A percentile compares a stretch with the other conserved stretches of the same genome.
Conservation (phyloP, 225 moss, liverwort and hornwort species). For the Takakia lepidozioides region DNA sequence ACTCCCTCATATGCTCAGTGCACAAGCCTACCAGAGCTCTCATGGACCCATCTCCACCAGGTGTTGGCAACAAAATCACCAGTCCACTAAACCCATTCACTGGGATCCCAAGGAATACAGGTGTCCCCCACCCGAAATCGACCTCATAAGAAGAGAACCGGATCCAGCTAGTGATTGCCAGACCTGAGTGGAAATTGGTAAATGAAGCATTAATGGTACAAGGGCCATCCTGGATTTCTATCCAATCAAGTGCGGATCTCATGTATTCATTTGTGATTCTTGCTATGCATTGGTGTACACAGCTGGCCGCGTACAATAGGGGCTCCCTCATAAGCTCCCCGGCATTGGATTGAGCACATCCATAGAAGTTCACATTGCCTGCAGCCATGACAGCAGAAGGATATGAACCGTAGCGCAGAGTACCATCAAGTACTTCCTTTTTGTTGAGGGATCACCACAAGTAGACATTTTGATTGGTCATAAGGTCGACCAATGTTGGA, state of each 20-base stretch:
- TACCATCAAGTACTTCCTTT: no score
- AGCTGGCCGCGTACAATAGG: slow-evolving; percentile 14
- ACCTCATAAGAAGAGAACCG: slow-evolving; percentile 25
- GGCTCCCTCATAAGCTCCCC: slow-evolving; percentile 30
- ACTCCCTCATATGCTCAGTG: slow-evolving; percentile 12
- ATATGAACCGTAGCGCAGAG: no score
- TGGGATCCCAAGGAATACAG: slow-evolving; percentile 28
- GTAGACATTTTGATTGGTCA: no score
- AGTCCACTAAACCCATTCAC: slow-evolving; percentile 24
- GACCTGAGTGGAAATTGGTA: slow-evolving; percentile 17
- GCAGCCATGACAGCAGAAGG: no score
- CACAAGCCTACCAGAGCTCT: slow-evolving; percentile 32
- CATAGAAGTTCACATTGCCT: slow-evolving; percentile 63
- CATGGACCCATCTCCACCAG: slow-evolving; percentile 6
- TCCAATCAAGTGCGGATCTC: slow-evolving; percentile 46
- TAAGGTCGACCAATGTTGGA: no score
- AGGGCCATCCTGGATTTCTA: slow-evolving; percentile 22
- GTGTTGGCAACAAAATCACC: slow-evolving; percentile 32
- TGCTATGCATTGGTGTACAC: slow-evolving; percentile 22
- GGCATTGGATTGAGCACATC: slow-evolving; percentile 15
- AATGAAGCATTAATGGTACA: slow-evolving; percentile 29
- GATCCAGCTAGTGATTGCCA: slow-evolving; percentile 58
- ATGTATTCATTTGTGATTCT: slow-evolving; percentile 51
- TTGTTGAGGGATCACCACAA: no score
- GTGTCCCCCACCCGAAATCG: slow-evolving; percentile 57